Conservation (phyloP, 1,139 yeast genomes). For the Saccharomyces hybrid region DNA sequence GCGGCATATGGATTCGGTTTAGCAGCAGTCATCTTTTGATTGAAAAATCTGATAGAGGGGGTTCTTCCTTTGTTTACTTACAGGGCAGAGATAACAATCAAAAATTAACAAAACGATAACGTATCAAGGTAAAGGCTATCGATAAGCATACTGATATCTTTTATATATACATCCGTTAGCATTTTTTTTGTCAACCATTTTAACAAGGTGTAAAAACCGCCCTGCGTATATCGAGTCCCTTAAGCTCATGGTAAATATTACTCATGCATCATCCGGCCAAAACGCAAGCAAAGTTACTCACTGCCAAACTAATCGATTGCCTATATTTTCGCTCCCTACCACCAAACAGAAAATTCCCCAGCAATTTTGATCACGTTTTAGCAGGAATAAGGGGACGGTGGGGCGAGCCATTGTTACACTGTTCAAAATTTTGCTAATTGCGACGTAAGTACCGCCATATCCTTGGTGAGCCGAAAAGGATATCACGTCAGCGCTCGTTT, state of each 20-base stretch:
- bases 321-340: not conserved
- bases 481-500: not conserved
- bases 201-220: not conserved
- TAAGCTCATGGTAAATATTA: not conserved
- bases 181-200: not conserved
- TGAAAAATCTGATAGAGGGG: not conserved
- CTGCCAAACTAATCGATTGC: not conserved
- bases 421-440: not conserved
- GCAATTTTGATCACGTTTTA: not conserved
- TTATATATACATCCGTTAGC: not conserved
- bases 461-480: not conserved
- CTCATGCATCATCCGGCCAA: not conserved
- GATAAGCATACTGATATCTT: not conserved
- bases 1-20: conserved; percentile 80
- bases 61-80: not conserved
- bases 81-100: not conserved
- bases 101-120: not conserved
- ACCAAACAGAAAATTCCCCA: not conserved
- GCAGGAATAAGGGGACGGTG: not conserved
- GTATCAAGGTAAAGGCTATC: not conserved
- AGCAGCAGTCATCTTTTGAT: not conserved
- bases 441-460: not conserved
- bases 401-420: not conserved
- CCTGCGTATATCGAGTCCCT: not conserved
- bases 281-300: not conserved